phyloP scores from a whole-genome alignment of 192 early-diverging fungal genomes.

The Globomyces pollinis-pini region DNA sequence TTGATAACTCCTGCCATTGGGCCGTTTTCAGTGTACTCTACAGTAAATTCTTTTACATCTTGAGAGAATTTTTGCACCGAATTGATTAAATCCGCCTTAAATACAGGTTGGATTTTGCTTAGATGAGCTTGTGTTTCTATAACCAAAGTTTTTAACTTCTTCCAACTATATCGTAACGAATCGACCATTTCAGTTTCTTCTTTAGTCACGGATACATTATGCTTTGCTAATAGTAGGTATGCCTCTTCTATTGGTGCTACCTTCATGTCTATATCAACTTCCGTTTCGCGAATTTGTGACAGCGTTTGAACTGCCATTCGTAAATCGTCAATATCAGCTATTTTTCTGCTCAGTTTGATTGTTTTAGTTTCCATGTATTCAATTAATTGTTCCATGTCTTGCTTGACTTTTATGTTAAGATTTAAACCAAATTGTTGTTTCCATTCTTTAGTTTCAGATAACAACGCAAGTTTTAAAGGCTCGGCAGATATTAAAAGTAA shows the following conservation, averaged over 20 bases:
- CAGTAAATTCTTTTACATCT: slow-evolving; percentile 56
- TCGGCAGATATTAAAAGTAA: slow-evolving; percentile 51
- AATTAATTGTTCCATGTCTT: slow-evolving; percentile 59
- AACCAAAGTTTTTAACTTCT: slow-evolving; percentile 54
- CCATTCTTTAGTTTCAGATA: slow-evolving; percentile 61
- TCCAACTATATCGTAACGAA: slow-evolving; percentile 60
- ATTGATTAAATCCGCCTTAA: slow-evolving; percentile 50
- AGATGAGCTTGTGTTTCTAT: slow-evolving; percentile 56
- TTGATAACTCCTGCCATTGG: slow-evolving; percentile 57
- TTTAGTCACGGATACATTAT: slow-evolving; percentile 51
- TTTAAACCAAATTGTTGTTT: slow-evolving; percentile 61
- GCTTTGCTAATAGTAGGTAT: slow-evolving; percentile 51
- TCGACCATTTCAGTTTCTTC: slow-evolving; percentile 66
- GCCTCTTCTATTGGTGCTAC: slow-evolving; percentile 59
- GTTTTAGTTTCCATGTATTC: slow-evolving; percentile 63
- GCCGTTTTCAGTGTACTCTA: slow-evolving; percentile 56
- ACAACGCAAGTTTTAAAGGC: slow-evolving; percentile 53
- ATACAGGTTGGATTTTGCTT: slow-evolving; percentile 55
- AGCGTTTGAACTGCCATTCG: slow-evolving; percentile 54
- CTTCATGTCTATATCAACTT: slow-evolving; percentile 64
- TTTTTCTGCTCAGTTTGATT: slow-evolving; percentile 46
- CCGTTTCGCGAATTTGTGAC: slow-evolving; percentile 51
- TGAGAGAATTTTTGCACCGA: slow-evolving; percentile 50
- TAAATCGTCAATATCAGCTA: slow-evolving; percentile 57
- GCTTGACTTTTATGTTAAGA: slow-evolving; percentile 56